Conservation (phyloP, 2,329 filamentous ascomycete species). For the Orbilia brochopaga region DNA sequence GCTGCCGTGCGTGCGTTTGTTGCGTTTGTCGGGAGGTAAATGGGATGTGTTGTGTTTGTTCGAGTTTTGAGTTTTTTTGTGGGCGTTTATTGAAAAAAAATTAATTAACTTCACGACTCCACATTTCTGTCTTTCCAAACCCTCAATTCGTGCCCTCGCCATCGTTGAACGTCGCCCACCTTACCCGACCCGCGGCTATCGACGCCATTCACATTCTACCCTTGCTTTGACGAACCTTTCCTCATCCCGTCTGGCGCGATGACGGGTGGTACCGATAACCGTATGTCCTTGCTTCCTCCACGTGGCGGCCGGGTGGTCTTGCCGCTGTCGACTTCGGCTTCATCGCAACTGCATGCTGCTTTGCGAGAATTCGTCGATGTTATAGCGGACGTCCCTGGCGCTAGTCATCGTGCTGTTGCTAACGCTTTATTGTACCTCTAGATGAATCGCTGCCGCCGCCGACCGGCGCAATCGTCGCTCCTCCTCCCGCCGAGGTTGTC, state of each 20-base stretch:
- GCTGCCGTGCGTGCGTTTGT: no score
- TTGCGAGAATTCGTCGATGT: not conserved
- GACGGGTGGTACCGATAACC: conserved; percentile 11
- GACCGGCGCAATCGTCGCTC: no score
- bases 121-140: not conserved
- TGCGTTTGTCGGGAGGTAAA: no score
- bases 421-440: no score
- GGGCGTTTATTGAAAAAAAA: conserved; percentile 7
- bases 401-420: not conserved
- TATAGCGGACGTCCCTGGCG: not conserved
- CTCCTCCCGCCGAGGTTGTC: no score
- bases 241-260: conserved; percentile 20
- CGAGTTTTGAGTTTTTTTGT: conserved; percentile 7
- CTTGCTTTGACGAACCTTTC: no score
- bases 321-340: not conserved
- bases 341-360: conserved; percentile 1
- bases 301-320: conserved; percentile 4
- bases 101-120: not conserved
- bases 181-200: not conserved
- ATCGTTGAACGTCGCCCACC: not conserved
- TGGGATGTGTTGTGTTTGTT: no score
- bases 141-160: conserved; percentile 9
- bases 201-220: no score
- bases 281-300: not conserved
- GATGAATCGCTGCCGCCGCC: no score